Evolutionary conservation across 2,329 filamentous ascomycete species (phyloP).

Genomic region (Pseudogymnoascus sp.): DNA sequence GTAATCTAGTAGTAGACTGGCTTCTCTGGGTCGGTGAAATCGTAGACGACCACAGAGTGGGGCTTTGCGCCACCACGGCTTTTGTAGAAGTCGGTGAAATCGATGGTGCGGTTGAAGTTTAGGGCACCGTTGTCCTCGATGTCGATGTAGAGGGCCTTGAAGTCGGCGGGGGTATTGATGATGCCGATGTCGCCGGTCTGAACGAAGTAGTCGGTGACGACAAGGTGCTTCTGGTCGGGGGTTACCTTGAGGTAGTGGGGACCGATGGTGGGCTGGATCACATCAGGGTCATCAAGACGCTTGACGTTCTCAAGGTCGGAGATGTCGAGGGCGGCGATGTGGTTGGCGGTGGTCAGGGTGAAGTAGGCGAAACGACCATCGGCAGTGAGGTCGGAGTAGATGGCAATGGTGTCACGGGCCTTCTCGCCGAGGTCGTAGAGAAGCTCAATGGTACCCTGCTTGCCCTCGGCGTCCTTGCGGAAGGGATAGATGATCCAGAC

Average conservation of each 20-base stretch:
- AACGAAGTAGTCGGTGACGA: conserved; percentile 59
- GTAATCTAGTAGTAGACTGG: conserved; percentile 38
- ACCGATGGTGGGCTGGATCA: conserved; percentile 49
- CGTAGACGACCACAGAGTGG: conserved; percentile 35
- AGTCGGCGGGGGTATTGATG: conserved; percentile 53
- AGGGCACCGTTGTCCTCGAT: conserved; percentile 45
- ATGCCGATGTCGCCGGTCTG: conserved; percentile 52
- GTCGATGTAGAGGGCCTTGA: conserved; percentile 54
- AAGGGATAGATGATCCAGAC: conserved; percentile 59
- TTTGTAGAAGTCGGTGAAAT: conserved; percentile 45
- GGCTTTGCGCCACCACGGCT: conserved; percentile 42
- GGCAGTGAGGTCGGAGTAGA: conserved; percentile 51
- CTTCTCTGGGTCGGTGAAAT: conserved; percentile 44
- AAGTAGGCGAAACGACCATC: conserved; percentile 52
- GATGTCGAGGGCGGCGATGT: conserved; percentile 54
- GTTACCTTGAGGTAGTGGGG: conserved; percentile 58
- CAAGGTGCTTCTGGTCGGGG: conserved; percentile 54
- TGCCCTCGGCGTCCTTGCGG: conserved; percentile 44
- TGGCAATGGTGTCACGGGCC: conserved; percentile 46
- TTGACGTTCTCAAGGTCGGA: conserved; percentile 50
- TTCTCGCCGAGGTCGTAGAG: conserved; percentile 50
- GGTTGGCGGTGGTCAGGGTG: conserved; percentile 52
- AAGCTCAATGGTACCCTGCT: conserved; percentile 48
- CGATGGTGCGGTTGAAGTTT: conserved; percentile 50
- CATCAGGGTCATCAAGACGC: conserved; percentile 51